Evolutionary conservation across 2,329 filamentous ascomycete genomes (phyloP), one percentile per base, ranked within the genome.

Genomic region (Byssothecium circinans): DNA sequence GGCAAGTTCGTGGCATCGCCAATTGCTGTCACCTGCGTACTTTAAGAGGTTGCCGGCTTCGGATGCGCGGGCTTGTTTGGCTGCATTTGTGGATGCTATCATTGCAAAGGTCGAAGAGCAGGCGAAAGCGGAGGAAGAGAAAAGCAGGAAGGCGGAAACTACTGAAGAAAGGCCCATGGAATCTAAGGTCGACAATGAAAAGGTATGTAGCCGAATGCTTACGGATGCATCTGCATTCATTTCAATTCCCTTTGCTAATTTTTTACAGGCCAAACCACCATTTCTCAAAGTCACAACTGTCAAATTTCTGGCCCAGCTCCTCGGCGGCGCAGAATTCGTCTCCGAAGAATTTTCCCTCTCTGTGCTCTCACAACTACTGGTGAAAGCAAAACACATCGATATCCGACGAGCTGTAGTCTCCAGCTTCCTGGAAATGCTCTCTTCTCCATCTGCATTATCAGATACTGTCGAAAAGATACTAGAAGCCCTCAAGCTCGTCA

Each of bases 251-350:
- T 25, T 5, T 6, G 5, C 15, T 17, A 36, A 36, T n/a, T 11
- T 18, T 36, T 36, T 8, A 8, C n/a, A 36, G 34, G 34, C 8
- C 7, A 18, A 41, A 4, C n/a, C 43, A 19, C 48, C 63, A 0
- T 47, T 55, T 14, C 52, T 75, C 38, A 76, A 76, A 44, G 56
- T 75, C 3, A 75, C 72, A 0, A 76, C 74, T 1, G 62, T 74
- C 37, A 76, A 77, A 41, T 60, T 70, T 34, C 61, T 77, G 1
- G 71, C 72, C 1, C 66, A 75, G 47, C 43, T 75, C 2, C 55
- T 76, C 14, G 48, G 65, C 5, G 52, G 61, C 8, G 56, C 69
- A 0, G 51, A 63, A 0, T 72, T 69, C 29, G 57, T 75, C 8
- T 61, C 65, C 5, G 55, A 66, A 14, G 44, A 57, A 0, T 54